Evolutionary conservation across 108 stramenopile species (phyloP).

Genomic region (Pseudonitzschia multistriata): DNA sequence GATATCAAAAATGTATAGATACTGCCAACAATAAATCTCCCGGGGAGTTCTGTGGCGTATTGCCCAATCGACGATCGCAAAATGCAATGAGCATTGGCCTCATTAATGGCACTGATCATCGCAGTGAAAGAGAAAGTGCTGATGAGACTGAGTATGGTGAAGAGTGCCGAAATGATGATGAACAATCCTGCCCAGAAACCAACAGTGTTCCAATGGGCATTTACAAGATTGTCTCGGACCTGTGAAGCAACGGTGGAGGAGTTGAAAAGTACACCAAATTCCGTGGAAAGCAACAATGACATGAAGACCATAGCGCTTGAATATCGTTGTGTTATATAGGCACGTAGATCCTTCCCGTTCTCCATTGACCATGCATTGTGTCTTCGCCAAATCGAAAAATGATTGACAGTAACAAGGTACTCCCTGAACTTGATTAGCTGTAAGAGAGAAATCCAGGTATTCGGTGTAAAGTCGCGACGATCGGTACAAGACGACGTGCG

Average conservation of each 20-base stretch:
- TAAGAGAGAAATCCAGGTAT: constrained; percentile 45
- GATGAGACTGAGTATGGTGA: constrained; percentile 56
- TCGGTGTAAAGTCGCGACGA: constrained; percentile 36
- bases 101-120: constrained; percentile 45
- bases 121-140: constrained; percentile 52
- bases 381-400: constrained; percentile 52
- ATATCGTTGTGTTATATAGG: constrained; percentile 60
- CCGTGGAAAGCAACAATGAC: constrained; percentile 58
- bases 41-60: constrained; percentile 62
- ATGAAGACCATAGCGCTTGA: constrained; percentile 69
- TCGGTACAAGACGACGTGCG: constrained; percentile 48
- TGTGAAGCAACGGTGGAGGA: constrained; percentile 37
- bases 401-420: constrained; percentile 48
- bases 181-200: constrained; percentile 58
- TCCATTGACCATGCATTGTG: constrained; percentile 64
- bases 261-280: constrained; percentile 55
- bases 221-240: constrained; percentile 39
- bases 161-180: constrained; percentile 47
- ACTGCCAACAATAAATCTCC: constrained; percentile 50
- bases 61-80: constrained; percentile 55
- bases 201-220: constrained; percentile 30
- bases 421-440: constrained; percentile 44
- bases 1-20: constrained; percentile 61
- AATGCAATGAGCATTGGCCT: constrained; percentile 59
- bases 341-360: constrained; percentile 47